These are phyloP conservation scores for Lachancea dasiensis DNA, from an alignment of 805 yeast genomes.

Conservation along the genomic window DNA sequence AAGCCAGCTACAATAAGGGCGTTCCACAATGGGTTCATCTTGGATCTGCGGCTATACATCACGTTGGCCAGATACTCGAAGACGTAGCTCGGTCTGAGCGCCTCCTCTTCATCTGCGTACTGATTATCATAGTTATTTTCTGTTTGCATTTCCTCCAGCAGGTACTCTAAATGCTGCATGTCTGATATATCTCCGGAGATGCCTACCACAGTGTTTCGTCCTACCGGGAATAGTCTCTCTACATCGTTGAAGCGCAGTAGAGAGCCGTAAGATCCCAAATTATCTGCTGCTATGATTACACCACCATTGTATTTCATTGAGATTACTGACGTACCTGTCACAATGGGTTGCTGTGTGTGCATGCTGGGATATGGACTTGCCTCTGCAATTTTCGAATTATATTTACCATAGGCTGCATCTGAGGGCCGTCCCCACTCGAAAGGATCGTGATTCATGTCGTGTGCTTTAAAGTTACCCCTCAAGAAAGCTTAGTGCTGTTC, in stretches of 20 bases:
- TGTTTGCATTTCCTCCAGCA: constrained; percentile 70
- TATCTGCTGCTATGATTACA: constrained; percentile 91
- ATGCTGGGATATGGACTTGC: constrained; percentile 63
- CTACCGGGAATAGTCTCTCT: constrained; percentile 81
- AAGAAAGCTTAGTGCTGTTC: neutral
- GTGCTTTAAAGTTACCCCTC: too few species aligned
- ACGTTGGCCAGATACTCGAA: constrained; percentile 83
- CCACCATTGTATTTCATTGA: constrained; percentile 89
- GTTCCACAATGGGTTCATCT: constrained; percentile 97
- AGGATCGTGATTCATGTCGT: constrained; percentile 97
- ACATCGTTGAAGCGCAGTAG: constrained; percentile 78
- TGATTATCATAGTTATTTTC: constrained; percentile 71
- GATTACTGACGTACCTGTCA: constrained; percentile 94
- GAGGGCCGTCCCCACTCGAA: constrained; percentile 93
- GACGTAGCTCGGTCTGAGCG: constrained; percentile 77
- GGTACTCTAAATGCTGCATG: constrained; percentile 72
- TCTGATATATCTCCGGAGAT: constrained; percentile 93
- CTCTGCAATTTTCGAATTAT: constrained; percentile 67
- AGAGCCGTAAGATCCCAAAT: constrained; percentile 89
- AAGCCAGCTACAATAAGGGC: constrained; percentile 87
- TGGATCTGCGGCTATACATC: constrained; percentile 79
- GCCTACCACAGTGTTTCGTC: constrained; percentile 83
- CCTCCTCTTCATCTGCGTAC: constrained; percentile 42
- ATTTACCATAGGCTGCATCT: constrained; percentile 72
- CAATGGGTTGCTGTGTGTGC: constrained; percentile 91